phyloP scores from a whole-genome alignment of 2,329 filamentous ascomycete species.

The Fusarium mundagurra region DNA sequence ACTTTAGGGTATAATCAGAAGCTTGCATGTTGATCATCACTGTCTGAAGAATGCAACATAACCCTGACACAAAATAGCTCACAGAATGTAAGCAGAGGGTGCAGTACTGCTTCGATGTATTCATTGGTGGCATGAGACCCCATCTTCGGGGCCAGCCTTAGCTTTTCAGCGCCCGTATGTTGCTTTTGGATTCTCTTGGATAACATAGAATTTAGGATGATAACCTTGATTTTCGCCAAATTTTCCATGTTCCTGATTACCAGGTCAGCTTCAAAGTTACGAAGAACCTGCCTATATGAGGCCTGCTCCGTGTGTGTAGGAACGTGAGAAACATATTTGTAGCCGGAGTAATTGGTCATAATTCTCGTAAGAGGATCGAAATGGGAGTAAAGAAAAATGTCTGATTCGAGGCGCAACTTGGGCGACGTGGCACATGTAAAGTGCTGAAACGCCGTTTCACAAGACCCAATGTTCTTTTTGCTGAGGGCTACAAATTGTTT shows the following conservation, averaged over 20 bases:
- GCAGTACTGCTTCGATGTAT: fast-evolving
- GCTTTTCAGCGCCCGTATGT: fast-evolving
- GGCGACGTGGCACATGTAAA: neutral
- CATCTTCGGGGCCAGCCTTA: neutral
- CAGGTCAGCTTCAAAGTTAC: fast-evolving
- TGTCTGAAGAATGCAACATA: fast-evolving
- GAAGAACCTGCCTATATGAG: fast-evolving
- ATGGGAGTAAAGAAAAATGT: fast-evolving
- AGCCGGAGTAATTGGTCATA: neutral
- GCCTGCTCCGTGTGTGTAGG: neutral
- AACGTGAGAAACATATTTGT: neutral
- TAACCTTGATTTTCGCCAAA: fast-evolving
- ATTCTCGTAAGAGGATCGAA: fast-evolving
- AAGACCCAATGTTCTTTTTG: fast-evolving
- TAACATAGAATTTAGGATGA: neutral
- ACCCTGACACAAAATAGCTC: fast-evolving
- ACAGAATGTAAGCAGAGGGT: neutral
- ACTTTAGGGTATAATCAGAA: neutral
- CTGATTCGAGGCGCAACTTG: neutral
- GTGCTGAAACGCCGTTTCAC: neutral
- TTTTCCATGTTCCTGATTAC: neutral
- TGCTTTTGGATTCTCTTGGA: fast-evolving
- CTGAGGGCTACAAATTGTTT: fast-evolving
- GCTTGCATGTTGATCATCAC: neutral
- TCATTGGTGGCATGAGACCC: fast-evolving